Conservation (phyloP, 441 rosid species). For the Gossypium lobatum region DNA sequence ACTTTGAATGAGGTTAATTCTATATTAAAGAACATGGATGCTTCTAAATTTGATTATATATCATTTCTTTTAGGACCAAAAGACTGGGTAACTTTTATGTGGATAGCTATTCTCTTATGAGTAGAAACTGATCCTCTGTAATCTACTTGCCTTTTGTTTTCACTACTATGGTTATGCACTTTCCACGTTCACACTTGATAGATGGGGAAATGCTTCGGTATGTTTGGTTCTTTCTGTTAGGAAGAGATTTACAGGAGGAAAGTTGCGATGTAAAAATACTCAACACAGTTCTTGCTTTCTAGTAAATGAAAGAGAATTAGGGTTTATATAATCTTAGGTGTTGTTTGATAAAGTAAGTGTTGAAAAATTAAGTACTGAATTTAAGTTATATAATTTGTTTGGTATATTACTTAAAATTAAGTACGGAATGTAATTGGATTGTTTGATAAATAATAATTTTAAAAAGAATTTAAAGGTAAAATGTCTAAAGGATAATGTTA, state of each 20-base stretch:
- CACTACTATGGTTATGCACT: neutral
- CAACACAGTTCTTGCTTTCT: neutral
- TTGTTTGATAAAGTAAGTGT: neutral
- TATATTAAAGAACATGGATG: slow-evolving; percentile 8
- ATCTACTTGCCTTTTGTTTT: neutral
- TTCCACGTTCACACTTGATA: neutral
- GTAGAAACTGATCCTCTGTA: neutral
- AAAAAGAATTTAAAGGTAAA: neutral
- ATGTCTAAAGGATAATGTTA: neutral
- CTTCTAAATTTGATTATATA: neutral
- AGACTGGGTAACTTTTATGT: neutral
- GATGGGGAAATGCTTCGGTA: neutral
- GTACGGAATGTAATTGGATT: neutral
- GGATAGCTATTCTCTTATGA: neutral
- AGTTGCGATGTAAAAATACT: neutral
- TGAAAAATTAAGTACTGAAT: neutral
- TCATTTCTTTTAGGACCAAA: neutral
- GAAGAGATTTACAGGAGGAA: neutral
- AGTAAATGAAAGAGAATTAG: neutral
- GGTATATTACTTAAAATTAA: neutral
- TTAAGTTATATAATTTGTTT: neutral
- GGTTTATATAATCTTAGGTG: neutral
- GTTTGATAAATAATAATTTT: neutral
- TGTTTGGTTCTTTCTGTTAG: neutral
- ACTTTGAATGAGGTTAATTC: slow-evolving; percentile 75